Evolutionary conservation across 306 rosid genomes (phyloP), one percentile per base, ranked within the genome.

Genomic region (Cucumis cinereus): DNA sequence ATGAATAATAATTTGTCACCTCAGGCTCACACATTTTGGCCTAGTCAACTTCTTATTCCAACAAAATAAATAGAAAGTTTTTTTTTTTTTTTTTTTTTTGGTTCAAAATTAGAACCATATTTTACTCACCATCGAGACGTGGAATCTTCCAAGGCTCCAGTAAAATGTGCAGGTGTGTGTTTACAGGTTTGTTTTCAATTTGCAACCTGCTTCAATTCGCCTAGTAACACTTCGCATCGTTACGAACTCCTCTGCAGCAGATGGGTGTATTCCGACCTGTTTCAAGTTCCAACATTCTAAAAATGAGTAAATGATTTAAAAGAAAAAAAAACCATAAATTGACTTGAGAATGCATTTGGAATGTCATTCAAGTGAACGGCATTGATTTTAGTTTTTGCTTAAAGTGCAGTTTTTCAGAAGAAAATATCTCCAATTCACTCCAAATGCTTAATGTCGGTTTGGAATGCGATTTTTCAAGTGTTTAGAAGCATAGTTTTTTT

Each of bases 261-360:
- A 84, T 73, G 99, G 99, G 80, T 94, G 98, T 82, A 94, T 74
- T 73, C 98, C 98, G 40, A 91, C 99, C 99, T 94, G 85, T 69
- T 71, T 30, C 23, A 45, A 45, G 13, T 71, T 22, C 3, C 8
- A 4, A 24, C 14, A 2, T 6, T 45, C 11, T 24, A 47, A 16
- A 22, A 8, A 14, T 10, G 73, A 64, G 28, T 30, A 4, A 7
- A 36, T 9, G 1, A 17, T 41, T 63, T 8, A 1, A 15, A 7
- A 11, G 17, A 16, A 3, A 11, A 1, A 6, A 61, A 26, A 20
- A 1, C n/a, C n/a, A n/a, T n/a, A n/a, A 4, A 2, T 60, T 10
- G 6, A 55, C 24, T n/a, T 55, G 10, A 22, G 16, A 23, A 24
- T 56, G 30, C n/a, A 36, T 36, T 36, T 30, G 35, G 19, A 49